phyloP scores from a whole-genome alignment of 2,329 filamentous ascomycete genomes.

The Beauveria medogensis region DNA sequence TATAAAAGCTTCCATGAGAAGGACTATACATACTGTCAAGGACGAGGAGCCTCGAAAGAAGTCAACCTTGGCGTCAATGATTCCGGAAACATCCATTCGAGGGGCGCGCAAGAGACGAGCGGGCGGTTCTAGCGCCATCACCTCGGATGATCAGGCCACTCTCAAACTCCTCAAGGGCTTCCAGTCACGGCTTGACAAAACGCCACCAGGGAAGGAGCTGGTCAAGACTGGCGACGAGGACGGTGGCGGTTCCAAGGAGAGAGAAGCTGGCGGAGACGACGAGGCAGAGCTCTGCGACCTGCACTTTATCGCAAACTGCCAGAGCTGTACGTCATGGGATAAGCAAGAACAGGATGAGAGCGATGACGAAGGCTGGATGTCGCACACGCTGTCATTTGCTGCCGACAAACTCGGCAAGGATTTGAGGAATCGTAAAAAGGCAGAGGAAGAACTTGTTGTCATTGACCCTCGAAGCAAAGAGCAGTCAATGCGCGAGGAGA shows the following conservation, averaged over 20 bases:
- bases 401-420: constrained; percentile 90
- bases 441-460: constrained; percentile 83
- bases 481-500: constrained; percentile 59
- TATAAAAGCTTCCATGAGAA: constrained; percentile 73
- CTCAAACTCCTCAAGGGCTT: constrained; percentile 72
- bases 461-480: constrained; percentile 87
- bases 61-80: constrained; percentile 63
- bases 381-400: constrained; percentile 74
- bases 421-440: constrained; percentile 80
- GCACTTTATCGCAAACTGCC: constrained; percentile 92
- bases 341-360: constrained; percentile 50
- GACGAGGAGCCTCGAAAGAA: constrained; percentile 52
- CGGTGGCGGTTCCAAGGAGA: constrained; percentile 9
- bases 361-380: constrained; percentile 72
- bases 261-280: constrained; percentile 41
- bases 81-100: constrained; percentile 61
- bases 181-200: constrained; percentile 62
- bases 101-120: constrained; percentile 59
- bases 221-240: constrained; percentile 20
- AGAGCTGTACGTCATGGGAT: constrained; percentile 84
- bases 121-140: constrained; percentile 42
- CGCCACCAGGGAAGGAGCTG: constrained; percentile 31
- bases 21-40: constrained; percentile 43
- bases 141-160: constrained; percentile 53
- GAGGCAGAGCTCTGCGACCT: constrained; percentile 79